Conservation (phyloP, 495 filamentous ascomycete species). For the Talaromyces trachyspermus region DNA sequence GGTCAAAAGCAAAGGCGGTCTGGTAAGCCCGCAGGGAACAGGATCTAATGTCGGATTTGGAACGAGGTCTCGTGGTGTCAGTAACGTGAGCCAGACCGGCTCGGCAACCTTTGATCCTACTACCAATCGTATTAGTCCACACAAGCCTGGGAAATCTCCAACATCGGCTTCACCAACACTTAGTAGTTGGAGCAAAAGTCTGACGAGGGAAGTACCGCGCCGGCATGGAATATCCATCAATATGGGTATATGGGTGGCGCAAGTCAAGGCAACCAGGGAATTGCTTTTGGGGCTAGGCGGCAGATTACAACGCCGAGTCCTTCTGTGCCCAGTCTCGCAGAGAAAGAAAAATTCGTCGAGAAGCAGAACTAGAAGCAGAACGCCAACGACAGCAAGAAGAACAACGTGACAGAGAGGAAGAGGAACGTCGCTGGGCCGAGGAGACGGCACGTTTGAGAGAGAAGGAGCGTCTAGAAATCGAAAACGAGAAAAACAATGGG, state of each 20-base stretch:
- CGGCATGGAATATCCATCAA: slow-evolving; percentile 98
- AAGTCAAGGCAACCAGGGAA: slow-evolving; percentile 89
- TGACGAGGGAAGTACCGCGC: slow-evolving; percentile 71
- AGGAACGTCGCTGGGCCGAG: slow-evolving; percentile 74
- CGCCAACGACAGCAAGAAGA: slow-evolving; percentile 57
- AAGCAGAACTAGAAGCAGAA: slow-evolving; percentile 51
- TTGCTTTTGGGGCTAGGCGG: slow-evolving; percentile 81
- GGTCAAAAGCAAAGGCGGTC: slow-evolving; percentile 51
- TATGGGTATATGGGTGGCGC: slow-evolving; percentile 99
- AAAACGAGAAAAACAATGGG: slow-evolving; percentile 78
- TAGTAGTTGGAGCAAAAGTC: slow-evolving; percentile 87
- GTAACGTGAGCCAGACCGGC: slow-evolving; percentile 59
- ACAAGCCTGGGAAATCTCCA: slow-evolving; percentile 36
- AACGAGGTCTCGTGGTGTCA: slow-evolving; percentile 51
- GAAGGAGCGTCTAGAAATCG: slow-evolving; percentile 57
- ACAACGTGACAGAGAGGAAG: slow-evolving; percentile 55
- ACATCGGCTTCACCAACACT: slow-evolving; percentile 44
- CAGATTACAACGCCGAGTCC: slow-evolving; percentile 87
- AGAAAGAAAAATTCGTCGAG: slow-evolving; percentile 55
- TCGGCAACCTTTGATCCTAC: slow-evolving; percentile 41
- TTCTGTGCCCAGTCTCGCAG: slow-evolving; percentile 63
- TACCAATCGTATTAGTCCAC: slow-evolving; percentile 54
- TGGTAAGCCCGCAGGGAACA: slow-evolving; percentile 65
- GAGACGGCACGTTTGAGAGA: slow-evolving; percentile 62
- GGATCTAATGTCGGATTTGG: slow-evolving; percentile 43